Base-by-base conservation (phyloP, 768 basidiomycete species). In the Galerina marginata region DNA sequence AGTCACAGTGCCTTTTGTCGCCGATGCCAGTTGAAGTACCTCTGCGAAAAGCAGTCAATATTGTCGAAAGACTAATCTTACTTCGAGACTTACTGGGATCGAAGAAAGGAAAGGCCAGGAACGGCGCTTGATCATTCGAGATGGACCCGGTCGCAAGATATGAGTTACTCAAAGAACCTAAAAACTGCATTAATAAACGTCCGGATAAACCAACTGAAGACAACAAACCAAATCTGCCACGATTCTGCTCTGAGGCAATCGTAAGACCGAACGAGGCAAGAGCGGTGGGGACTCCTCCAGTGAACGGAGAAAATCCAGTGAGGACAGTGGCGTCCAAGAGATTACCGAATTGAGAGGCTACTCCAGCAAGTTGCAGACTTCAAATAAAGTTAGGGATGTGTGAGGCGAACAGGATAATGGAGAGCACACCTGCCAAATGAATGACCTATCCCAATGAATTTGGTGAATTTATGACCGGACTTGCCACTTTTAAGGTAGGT, bases 391-490 rank as follows among this genome's bases (percentile, higher is more conserved):
- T n/a, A 38, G 20, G 5, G 33, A 50, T 38, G 52, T 37, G 14
- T 9, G 14, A 52, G 16, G 29, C 6, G 7, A 11, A 7, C 11
- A 26, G n/a, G 40, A 39, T 9, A 12, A 15, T 15, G 38, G 23
- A 25, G 33, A 14, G 43, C 67, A 5, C 11, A 68, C 70, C 69
- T 68, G 48, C 70, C 69, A 49, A 62, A 69, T 11, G 69, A 70
- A 48, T 71, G 70, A 12, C 70, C 70, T 15, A 71, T 47, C 25
- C 61, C 69, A n/a, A 71, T 53, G 26, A 70, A 48, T 26, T 58
- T 57, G 26, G 38, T 54, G 49, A 65, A 65, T 4, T 20, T 10
- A 15, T 44, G 25, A 3, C 63, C 65, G n/a, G 53, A 29, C 12
- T 26, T 47, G 6, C 45, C 60, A 11, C 40, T 48, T 16, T 57